Conservation (phyloP, 1,284 basidiomycete species). For the Ganoderma lingzhi region DNA sequence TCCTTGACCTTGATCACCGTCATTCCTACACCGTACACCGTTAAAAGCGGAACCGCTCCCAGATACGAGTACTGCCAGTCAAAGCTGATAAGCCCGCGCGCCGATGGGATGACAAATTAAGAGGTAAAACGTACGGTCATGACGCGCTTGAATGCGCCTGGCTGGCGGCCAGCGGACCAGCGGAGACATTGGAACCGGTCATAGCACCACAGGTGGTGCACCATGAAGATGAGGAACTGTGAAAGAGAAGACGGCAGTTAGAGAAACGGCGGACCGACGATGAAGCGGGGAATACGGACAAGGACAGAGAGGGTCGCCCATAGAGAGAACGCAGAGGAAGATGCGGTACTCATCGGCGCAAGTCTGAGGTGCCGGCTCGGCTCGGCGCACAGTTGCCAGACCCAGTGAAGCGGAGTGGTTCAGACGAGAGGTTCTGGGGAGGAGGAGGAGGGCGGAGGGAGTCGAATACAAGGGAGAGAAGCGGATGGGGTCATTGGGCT, state of each 20-base stretch:
- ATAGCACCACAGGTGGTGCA: slow-evolving; percentile 77
- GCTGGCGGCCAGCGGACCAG: slow-evolving; percentile 75
- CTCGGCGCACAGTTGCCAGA: slow-evolving; percentile 20
- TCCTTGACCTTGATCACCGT: slow-evolving; percentile 73
- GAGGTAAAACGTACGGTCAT: slow-evolving; percentile 68
- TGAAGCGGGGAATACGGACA: slow-evolving; percentile 48
- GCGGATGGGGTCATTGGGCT: slow-evolving; percentile 6
- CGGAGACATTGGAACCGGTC: slow-evolving; percentile 75
- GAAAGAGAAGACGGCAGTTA: neutral
- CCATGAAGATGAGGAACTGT: slow-evolving; percentile 71
- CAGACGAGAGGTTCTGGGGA: neutral
- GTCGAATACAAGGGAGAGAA: slow-evolving; percentile 4
- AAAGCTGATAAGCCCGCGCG: neutral
- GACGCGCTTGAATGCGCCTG: slow-evolving; percentile 80
- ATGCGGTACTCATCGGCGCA: slow-evolving; percentile 67
- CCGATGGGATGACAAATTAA: neutral
- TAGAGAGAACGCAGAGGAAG: slow-evolving; percentile 71
- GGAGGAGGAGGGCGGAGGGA: neutral
- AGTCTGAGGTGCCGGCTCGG: slow-evolving; percentile 8
- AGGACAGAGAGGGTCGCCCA: slow-evolving; percentile 73
- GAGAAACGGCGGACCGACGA: neutral
- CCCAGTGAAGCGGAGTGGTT: neutral
- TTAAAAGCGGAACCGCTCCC: slow-evolving; percentile 66
- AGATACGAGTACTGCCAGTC: slow-evolving; percentile 73
- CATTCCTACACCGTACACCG: slow-evolving; percentile 66